Base-by-base conservation (phyloP, 306 rosid species). In the Inga leiocalycina region DNA sequence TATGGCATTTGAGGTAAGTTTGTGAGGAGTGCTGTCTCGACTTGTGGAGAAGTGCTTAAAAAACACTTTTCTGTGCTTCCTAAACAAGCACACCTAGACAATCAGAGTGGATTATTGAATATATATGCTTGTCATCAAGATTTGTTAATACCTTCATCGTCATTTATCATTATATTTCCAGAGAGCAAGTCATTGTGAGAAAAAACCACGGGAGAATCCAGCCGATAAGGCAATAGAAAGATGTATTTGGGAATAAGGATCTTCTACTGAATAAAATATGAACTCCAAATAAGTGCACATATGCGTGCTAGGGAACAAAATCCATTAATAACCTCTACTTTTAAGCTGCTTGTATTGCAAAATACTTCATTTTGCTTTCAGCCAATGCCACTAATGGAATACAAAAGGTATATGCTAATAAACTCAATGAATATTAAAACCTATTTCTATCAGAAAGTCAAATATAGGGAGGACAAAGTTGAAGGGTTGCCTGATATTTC, bases 111-210 rank as follows among this genome's bases (percentile, higher is more conserved):
- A 72, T 8, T 51, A 9, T 44, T 44, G 59, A 44, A 44, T 45
- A 14, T 24, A 44, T 45, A 14, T 24, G 76, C 56, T n/a, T 71
- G 54, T 75, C 76, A 49, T 56, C 54, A 77, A 64, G 78, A 73
- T 39, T 77, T 75, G 80, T 41, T 24, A 46, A 84, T 93, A 94
- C 99, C 99, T 94, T 95, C 91, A 84, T 92, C 93, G 32, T 89
- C 88, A 87, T 89, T 94, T 43, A 91, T 81, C 99, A 96, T 96
- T 80, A 96, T 82, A 87, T 96, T 96, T 88, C 97, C 98, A 74
- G 98, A 91, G 52, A 96, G 97, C 86, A 96, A 88, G 89, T 96
- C 98, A 82, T 94, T 94, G 88, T 96, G 98, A 83, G 95, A 84
- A 68, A 94, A 96, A 75, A 92, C 89, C 75, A 94, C 91, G n/a